Conservation (phyloP, 768 basidiomycete genomes). For the Cubamyces sp. region DNA sequence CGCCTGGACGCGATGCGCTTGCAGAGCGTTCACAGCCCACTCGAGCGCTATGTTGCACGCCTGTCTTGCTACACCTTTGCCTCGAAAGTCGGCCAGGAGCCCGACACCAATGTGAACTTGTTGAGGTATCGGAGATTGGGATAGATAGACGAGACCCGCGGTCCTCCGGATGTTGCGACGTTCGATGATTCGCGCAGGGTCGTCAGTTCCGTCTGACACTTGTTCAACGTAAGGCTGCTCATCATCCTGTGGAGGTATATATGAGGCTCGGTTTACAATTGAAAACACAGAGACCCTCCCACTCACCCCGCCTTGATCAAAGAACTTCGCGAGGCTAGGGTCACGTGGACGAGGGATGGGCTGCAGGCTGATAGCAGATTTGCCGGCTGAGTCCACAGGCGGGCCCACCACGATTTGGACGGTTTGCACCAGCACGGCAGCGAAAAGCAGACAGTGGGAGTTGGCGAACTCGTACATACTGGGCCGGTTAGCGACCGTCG, state of each 20-base stretch:
- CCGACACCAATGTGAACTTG: conserved; percentile 64
- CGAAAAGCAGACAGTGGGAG: conserved; percentile 20
- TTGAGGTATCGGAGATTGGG: conserved; percentile 27
- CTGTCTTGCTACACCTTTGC: conserved; percentile 49
- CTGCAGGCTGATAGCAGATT: no score
- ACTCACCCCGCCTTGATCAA: no score
- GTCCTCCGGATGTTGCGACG: conserved; percentile 7
- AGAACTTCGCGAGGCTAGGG: no score
- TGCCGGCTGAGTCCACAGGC: no score
- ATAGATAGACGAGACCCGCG: conserved; percentile 30
- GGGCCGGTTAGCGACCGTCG: not conserved
- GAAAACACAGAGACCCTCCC: no score
- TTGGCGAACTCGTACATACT: conserved; percentile 15
- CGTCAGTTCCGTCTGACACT: not conserved
- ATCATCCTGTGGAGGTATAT: no score
- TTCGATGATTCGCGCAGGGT: not conserved
- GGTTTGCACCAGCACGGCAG: conserved; percentile 14
- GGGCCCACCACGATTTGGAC: not conserved
- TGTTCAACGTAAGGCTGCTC: no score
- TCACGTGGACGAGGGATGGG: no score
- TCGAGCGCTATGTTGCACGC: conserved; percentile 50
- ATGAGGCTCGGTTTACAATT: no score
- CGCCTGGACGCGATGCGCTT: conserved; percentile 57
- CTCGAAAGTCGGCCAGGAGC: conserved; percentile 41
- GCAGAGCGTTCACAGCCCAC: conserved; percentile 49